Conservation (phyloP, 2,329 filamentous ascomycete species). For the Alternaria rosae region DNA sequence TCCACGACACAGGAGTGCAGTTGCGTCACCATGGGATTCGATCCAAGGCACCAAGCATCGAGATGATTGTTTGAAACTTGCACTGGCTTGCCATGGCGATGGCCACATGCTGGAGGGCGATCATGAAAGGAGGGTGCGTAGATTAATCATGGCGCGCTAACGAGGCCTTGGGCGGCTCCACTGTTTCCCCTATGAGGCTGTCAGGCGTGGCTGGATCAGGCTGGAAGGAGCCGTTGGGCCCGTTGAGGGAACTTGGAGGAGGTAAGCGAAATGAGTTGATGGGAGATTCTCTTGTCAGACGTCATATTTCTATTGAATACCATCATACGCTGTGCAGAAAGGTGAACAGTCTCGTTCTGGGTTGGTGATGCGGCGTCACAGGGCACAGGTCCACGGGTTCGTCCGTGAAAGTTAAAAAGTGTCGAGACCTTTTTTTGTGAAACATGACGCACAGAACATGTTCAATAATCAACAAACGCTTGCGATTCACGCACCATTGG, state of each 20-base stretch:
- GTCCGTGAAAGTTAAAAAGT: constrained; percentile 12
- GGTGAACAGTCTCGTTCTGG: background rate
- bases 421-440: constrained; percentile 8
- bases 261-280: constrained; percentile 5
- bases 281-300: background rate
- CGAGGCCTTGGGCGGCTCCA: constrained; percentile 13
- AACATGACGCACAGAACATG: constrained; percentile 18
- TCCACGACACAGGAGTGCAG: constrained; percentile 21
- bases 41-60: background rate
- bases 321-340: background rate
- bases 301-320: background rate
- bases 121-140: constrained; percentile 36
- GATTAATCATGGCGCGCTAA: constrained; percentile 45
- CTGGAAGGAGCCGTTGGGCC: constrained; percentile 2
- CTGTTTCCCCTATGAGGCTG: constrained; percentile 14
- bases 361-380: background rate
- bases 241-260: background rate
- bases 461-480: background rate
- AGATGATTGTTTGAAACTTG: constrained; percentile 28
- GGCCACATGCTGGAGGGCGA: constrained; percentile 26
- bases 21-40: constrained; percentile 10
- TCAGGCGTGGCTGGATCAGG: constrained; percentile 1
- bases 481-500: constrained; percentile 25
- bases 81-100: constrained; percentile 21
- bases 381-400: constrained; percentile 1